A percentile compares a stretch with the other conserved stretches of the same genome.
Evolutionary conservation across 2,329 filamentous ascomycete species (phyloP).

Genomic region (Botrytis sinoallii): DNA sequence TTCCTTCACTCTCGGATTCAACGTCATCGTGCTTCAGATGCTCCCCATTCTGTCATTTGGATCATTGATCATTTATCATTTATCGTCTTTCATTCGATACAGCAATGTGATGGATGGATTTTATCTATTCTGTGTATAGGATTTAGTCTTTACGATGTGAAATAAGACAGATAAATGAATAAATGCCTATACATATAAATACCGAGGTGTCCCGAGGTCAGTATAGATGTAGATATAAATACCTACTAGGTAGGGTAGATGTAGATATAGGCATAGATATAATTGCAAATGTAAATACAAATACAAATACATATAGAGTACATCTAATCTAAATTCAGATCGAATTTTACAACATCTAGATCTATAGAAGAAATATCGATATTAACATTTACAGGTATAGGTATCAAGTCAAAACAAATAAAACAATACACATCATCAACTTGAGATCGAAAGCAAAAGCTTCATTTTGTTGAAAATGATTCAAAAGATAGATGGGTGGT

Average conservation of each 20-base stretch:
- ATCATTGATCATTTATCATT: background rate
- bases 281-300: background rate
- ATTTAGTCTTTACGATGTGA: background rate
- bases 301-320: background rate
- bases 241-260: too few species aligned
- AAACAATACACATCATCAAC: background rate
- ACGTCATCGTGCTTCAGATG: slow-evolving; percentile 10
- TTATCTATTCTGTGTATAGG: background rate
- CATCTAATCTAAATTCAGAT: background rate
- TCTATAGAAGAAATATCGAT: background rate
- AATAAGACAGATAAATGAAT: too few species aligned
- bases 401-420: background rate
- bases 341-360: background rate
- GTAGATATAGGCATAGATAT: background rate
- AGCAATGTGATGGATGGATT: background rate
- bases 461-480: background rate
- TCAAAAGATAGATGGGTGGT: too few species aligned
- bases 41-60: background rate
- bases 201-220: too few species aligned
- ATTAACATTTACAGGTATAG: background rate
- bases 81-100: background rate
- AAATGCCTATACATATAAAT: too few species aligned
- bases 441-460: background rate
- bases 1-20: background rate
- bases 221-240: too few species aligned